Evolutionary conservation across 1,284 basidiomycete species (phyloP).

Genomic region (Apiotrichum siamense): DNA sequence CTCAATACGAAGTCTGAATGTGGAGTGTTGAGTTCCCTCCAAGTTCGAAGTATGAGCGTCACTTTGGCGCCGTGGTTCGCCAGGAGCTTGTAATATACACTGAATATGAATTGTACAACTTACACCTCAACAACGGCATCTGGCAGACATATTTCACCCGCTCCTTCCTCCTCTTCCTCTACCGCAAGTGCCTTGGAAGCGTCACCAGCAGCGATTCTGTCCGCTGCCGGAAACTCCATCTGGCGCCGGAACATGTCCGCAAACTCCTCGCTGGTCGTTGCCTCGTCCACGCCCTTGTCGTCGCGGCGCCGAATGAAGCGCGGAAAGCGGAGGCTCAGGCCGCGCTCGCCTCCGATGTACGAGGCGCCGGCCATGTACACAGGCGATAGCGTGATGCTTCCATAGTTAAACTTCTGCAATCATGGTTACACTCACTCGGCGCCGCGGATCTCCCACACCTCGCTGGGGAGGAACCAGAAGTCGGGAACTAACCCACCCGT

Average conservation of each 20-base stretch:
- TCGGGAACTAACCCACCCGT: conserved; percentile 70
- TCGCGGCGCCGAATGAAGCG: conserved; percentile 53
- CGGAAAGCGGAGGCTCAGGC: conserved; percentile 59
- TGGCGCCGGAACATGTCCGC: conserved; percentile 64
- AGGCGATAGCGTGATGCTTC: conserved; percentile 77
- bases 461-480: conserved; percentile 75
- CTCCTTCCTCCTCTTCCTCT: no score
- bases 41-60: no score
- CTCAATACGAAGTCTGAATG: no score
- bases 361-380: conserved; percentile 75
- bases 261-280: conserved; percentile 54
- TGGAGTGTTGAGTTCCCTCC: no score
- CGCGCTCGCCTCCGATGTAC: conserved; percentile 60
- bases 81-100: no score
- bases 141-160: no score
- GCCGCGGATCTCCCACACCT: conserved; percentile 88
- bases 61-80: no score
- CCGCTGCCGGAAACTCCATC: conserved; percentile 30
- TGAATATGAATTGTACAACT: no score
- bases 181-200: no score
- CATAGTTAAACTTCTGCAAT: background rate
- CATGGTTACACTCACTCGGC: conserved; percentile 59
- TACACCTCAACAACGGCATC: no score
- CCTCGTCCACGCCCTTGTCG: conserved; percentile 53
- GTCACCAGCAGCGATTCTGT: no score